Conservation (phyloP, 2,329 filamentous ascomycete species). For the Decorospora gaudefroyi region DNA sequence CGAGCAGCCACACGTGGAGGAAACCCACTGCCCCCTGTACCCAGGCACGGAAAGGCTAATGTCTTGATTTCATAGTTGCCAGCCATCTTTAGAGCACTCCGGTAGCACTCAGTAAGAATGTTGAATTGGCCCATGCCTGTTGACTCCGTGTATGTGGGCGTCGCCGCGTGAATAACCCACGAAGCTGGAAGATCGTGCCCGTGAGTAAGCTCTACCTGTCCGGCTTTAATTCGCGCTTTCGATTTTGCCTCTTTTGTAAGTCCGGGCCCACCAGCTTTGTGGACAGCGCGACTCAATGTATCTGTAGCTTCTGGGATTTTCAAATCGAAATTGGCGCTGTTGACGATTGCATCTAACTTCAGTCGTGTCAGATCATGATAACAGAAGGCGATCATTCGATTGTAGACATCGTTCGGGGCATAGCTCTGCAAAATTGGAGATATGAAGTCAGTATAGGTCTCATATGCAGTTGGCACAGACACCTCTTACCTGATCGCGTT, state of each 20-base stretch:
- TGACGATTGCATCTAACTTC: slow-evolving; percentile 44
- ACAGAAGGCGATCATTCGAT: slow-evolving; percentile 38
- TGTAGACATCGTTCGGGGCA: slow-evolving; percentile 37
- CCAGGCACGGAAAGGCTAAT: slow-evolving; percentile 44
- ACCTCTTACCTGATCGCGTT: slow-evolving; percentile 35
- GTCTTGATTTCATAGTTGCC: slow-evolving; percentile 29
- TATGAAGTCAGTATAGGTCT: too few relatives aligned
- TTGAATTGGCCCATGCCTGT: slow-evolving; percentile 33
- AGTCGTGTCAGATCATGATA: slow-evolving; percentile 40
- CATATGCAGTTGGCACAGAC: too few relatives aligned
- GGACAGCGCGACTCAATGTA: slow-evolving; percentile 33
- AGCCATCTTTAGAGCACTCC: slow-evolving; percentile 31
- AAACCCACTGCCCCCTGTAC: slow-evolving; percentile 39
- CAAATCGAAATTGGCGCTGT: slow-evolving; percentile 31
- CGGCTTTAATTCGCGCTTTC: slow-evolving; percentile 22
- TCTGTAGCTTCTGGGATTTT: slow-evolving; percentile 11
- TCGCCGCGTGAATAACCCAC: slow-evolving; percentile 41
- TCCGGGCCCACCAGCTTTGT: slow-evolving; percentile 36
- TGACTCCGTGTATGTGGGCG: slow-evolving; percentile 28
- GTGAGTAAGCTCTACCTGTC: slow-evolving; percentile 33
- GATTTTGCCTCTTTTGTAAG: slow-evolving; percentile 28
- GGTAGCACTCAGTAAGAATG: slow-evolving; percentile 41
- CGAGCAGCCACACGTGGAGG: slow-evolving; percentile 38
- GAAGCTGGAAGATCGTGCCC: slow-evolving; percentile 36
- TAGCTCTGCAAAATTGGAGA: too few relatives aligned